Base-by-base conservation (phyloP, 495 filamentous ascomycete genomes). In the Neurospora sublineolata region DNA sequence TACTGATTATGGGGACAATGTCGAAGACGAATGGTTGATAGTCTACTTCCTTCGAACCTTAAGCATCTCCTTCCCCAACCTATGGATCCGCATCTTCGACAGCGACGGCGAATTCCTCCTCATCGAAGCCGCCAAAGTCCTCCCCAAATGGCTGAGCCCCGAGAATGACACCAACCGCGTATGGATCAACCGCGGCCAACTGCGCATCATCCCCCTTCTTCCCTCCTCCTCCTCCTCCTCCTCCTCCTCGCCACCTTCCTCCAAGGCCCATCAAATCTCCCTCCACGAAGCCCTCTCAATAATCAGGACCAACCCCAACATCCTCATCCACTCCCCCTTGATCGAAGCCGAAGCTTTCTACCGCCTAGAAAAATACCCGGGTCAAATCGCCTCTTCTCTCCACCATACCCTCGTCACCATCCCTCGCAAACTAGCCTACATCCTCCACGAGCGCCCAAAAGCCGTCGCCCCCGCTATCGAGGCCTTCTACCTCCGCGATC, bases 1-100 rank as follows among this genome's bases (percentile, higher is more conserved):
- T 60, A 95, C 93, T 7, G 90, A 93, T 76, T 97, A 91, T 73
- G 94, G 94, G 8, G 95, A 99, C 80, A 93, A 93, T 4, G 89
- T 97, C 9, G 95, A 97, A 76, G 95, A 99, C 77, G 96, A 98
- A 83, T 99, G 95, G 95, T 87, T 97, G 3, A 89, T 97, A 69
- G 93, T 97, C 36, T 97, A 94, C 80, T 79, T 98, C 12, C 86
- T 99, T n/a, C 89, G 91, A 93, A 76, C 80, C 10, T 27, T 97
- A 72, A 94, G 89, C 76, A 90, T 84, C 75, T 80, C 87, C 70
- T 93, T 91, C 73, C 84, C 86, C 69, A 86, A 92, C 70, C 82
- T 94, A 9, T 98, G 94, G 95, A 85, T 94, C 46, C 87, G 90
- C 67, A 87, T 97, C 6, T 87, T 85, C 73, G 95, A 99, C 79